Evolutionary conservation across 768 basidiomycete genomes (phyloP).

Genomic region (Rhodocollybia butyracea): DNA sequence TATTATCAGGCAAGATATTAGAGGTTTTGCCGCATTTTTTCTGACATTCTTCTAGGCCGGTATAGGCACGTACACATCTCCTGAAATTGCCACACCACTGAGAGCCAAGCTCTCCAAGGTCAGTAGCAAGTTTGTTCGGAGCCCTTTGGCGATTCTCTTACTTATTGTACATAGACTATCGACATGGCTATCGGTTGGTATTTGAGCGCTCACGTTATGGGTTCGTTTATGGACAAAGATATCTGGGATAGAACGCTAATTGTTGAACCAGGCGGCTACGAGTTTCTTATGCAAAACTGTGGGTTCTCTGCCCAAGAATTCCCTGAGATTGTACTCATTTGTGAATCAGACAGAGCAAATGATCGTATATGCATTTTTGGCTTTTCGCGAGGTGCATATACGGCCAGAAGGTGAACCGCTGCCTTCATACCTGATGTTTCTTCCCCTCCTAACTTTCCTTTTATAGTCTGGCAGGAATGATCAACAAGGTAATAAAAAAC

Average conservation of each 20-base stretch:
- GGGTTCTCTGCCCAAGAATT: too few relatives aligned
- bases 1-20: constrained; percentile 35
- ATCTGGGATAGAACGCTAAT: not conserved
- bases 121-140: not conserved
- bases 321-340: too few relatives aligned
- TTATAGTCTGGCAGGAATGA: constrained; percentile 50
- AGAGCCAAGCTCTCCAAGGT: constrained; percentile 32
- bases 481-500: constrained; percentile 39
- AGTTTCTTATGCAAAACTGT: too few relatives aligned
- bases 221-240: constrained; percentile 29
- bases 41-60: constrained; percentile 35
- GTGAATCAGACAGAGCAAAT: constrained; percentile 31
- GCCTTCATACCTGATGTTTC: not conserved
- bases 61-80: constrained; percentile 58
- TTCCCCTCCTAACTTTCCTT: too few relatives aligned
- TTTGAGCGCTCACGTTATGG: constrained; percentile 54
- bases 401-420: constrained; percentile 45
- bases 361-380: constrained; percentile 35
- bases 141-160: not conserved
- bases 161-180: not conserved
- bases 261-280: constrained; percentile 44
- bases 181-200: constrained; percentile 24
- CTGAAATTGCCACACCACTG: constrained; percentile 46
- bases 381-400: constrained; percentile 68
- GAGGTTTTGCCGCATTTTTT: not conserved